Base-by-base conservation (phyloP, 768 basidiomycete genomes). In the Boletus speciosus region DNA sequence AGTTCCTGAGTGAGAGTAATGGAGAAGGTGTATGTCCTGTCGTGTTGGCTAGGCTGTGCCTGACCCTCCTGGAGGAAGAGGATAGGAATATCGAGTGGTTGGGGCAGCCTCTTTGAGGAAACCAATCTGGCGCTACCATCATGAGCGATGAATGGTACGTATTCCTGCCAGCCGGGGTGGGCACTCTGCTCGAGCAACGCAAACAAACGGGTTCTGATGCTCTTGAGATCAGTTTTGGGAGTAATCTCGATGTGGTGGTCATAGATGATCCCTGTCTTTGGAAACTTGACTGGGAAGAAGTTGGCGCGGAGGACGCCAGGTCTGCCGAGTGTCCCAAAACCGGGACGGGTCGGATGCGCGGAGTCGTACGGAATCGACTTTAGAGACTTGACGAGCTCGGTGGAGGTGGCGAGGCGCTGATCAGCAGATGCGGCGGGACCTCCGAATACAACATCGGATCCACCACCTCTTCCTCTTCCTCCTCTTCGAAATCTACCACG, bases 281-380 rank as follows among this genome's bases (percentile, higher is more conserved):
- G 73, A 32, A 80, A 69, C 21, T 62, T 69, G 49, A 80, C 61
- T 0, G 80, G 57, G 58, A 82, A 81, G 61, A 81, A 81, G 54
- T 81, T 81, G 37, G 79, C 65, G 2, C 81, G 76, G 7, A 82
- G 62, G 23, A 70, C 74, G 50, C 77, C 71, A 21, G 61, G 5
- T 5, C 48, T 68, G 11, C 81, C 80, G 7, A 61, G 56, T 1
- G 68, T 74, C 7, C 80, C 80, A 46, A 71, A 80, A n/a, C 70
- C 72, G 6, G 80, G 79, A 5, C 80, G 76, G 15, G 68, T 62
- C 3, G 81, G 81, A 11, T 76, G 73, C 5, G 67, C 64, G 11
- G 75, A 51, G 21, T 66, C 63, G 38, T 77, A 39, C 0, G 64
- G 55, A 3, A 70, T 58, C 1, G 66, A 62, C 15, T 60, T 65